Evolutionary conservation across 2,329 filamentous ascomycete species (phyloP).

Genomic region (Teratosphaeria gauchensis): DNA sequence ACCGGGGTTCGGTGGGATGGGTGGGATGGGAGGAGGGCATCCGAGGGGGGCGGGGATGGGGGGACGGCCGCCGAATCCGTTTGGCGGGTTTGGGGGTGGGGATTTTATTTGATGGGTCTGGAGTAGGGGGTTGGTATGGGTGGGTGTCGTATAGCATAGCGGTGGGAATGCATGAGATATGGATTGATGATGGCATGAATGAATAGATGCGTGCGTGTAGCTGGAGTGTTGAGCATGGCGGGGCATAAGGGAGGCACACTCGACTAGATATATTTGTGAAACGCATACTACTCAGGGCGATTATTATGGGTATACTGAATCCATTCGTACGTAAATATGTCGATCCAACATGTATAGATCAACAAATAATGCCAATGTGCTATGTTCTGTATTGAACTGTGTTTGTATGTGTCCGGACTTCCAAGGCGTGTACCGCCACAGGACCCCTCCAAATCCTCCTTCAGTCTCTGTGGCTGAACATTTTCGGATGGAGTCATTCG

Average conservation of each 20-base stretch:
- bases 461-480: background rate
- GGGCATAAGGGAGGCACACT: background rate
- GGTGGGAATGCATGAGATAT: background rate
- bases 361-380: no score
- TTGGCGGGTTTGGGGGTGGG: slow-evolving; percentile 50
- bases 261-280: background rate
- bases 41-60: slow-evolving; percentile 37
- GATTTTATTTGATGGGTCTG: slow-evolving; percentile 53
- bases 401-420: no score
- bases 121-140: no score
- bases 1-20: slow-evolving; percentile 42
- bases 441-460: background rate
- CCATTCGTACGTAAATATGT: no score
- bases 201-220: background rate
- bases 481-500: background rate
- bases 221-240: no score
- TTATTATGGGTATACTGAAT: no score
- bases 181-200: background rate
- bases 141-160: background rate
- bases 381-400: no score
- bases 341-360: no score
- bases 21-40: slow-evolving; percentile 30
- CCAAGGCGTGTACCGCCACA: background rate
- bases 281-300: no score
- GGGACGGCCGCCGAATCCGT: slow-evolving; percentile 46